phyloP scores from a whole-genome alignment of 2,329 filamentous ascomycete species.

The Hypoxylon sp. region DNA sequence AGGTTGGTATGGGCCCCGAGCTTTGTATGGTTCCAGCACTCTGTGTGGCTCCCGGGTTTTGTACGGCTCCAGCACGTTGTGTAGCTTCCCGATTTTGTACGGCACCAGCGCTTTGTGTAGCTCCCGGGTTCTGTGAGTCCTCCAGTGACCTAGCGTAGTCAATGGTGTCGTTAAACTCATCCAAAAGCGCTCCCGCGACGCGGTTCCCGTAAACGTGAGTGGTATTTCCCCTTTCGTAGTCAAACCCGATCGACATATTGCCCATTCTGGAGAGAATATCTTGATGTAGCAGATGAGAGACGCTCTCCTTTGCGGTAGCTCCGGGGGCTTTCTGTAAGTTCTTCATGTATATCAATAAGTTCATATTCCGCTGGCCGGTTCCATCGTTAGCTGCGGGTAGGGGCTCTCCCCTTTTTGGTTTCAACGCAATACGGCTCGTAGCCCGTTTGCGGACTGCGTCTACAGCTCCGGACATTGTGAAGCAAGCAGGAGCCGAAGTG shows the following conservation, averaged over 20 bases:
- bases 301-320: not conserved
- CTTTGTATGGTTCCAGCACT: no score
- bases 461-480: not conserved
- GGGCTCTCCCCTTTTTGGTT: not conserved
- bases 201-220: not conserved
- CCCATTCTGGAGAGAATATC: no score
- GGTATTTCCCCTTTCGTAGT: not conserved
- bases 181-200: not conserved
- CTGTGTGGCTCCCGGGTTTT: no score
- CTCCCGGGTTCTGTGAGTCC: no score
- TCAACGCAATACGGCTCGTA: not conserved
- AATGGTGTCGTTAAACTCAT: not conserved
- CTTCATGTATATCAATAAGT: not conserved
- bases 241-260: not conserved
- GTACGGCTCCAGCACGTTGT: no score
- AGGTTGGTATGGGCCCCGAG: no score
- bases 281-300: no score
- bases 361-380: not conserved
- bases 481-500: not conserved
- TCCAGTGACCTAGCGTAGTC: not conserved
- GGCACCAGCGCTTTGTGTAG: no score
- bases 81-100: no score
- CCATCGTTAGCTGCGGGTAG: not conserved
- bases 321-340: not conserved
- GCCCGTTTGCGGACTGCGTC: not conserved